Conservation (phyloP, 352 stramenopile species). For the Plasmopara muralis region DNA sequence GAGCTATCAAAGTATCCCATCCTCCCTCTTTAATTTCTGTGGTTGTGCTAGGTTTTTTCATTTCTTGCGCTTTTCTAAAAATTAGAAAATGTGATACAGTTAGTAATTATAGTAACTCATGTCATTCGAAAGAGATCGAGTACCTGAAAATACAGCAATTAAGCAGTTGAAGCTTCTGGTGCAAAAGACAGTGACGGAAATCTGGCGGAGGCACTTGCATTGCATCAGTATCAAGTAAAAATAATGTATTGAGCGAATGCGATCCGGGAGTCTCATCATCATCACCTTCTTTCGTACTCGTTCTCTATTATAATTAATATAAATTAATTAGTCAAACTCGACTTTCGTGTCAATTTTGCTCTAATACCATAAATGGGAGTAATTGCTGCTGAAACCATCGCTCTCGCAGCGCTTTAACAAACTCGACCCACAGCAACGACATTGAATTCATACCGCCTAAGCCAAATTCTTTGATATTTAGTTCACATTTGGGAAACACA, state of each 20-base stretch:
- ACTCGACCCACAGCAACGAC: constrained; percentile 77
- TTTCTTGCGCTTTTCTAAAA: constrained; percentile 25
- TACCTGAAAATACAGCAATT: constrained; percentile 74
- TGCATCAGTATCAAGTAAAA: constrained; percentile 42
- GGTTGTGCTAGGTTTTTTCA: constrained; percentile 4
- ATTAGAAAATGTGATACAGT: neutral
- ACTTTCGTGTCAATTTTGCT: too few species aligned
- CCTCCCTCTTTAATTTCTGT: neutral
- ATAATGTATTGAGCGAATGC: constrained; percentile 41
- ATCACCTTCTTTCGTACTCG: constrained; percentile 18
- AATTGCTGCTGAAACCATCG: constrained; percentile 59
- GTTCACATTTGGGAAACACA: too few species aligned
- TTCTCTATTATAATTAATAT: constrained; percentile 25
- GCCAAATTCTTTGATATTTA: constrained; percentile 3
- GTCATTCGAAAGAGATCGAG: neutral
- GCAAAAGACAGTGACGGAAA: constrained; percentile 65
- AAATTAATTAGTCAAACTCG: neutral
- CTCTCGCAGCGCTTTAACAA: constrained; percentile 69
- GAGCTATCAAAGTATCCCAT: neutral
- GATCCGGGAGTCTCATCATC: constrained; percentile 26
- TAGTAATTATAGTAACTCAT: neutral
- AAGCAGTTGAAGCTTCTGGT: constrained; percentile 77
- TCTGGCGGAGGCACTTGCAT: constrained; percentile 51
- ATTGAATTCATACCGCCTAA: constrained; percentile 68
- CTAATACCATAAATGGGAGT: constrained; percentile 63